Evolutionary conservation across 176 grass and related monocot species (phyloP).

Genomic region (Oryza meridionalis): DNA sequence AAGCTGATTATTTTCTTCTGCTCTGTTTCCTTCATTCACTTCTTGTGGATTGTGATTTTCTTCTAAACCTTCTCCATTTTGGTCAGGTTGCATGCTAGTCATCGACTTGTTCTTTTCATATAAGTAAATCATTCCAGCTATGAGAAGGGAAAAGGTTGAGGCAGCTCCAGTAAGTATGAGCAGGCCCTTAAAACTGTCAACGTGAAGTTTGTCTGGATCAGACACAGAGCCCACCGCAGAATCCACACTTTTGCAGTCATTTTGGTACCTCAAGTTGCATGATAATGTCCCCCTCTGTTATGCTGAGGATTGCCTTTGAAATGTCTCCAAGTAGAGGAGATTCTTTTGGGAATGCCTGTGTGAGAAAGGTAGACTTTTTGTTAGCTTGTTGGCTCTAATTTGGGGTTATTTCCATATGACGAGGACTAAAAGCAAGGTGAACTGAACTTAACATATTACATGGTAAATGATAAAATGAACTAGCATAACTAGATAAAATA

Average conservation of each 20-base stretch:
- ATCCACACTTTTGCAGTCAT: constrained; percentile 37
- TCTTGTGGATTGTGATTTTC: no score
- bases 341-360: constrained; percentile 50
- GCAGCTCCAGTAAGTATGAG: constrained; percentile 43
- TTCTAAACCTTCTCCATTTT: no score
- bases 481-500: background rate
- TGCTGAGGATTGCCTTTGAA: constrained; percentile 58
- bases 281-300: constrained; percentile 45
- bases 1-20: no score
- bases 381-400: background rate
- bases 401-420: no score
- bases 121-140: constrained; percentile 34
- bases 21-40: no score
- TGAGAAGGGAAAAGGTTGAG: constrained; percentile 26
- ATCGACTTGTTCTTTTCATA: background rate
- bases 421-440: background rate
- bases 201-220: constrained; percentile 24
- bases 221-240: background rate
- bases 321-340: constrained; percentile 44
- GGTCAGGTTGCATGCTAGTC: no score
- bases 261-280: constrained; percentile 37
- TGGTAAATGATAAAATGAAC: background rate
- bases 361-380: background rate
- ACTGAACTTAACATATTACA: background rate
- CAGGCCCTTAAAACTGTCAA: constrained; percentile 44